Conservation (phyloP, 2,329 filamentous ascomycete genomes). For the Apiospora koreana region DNA sequence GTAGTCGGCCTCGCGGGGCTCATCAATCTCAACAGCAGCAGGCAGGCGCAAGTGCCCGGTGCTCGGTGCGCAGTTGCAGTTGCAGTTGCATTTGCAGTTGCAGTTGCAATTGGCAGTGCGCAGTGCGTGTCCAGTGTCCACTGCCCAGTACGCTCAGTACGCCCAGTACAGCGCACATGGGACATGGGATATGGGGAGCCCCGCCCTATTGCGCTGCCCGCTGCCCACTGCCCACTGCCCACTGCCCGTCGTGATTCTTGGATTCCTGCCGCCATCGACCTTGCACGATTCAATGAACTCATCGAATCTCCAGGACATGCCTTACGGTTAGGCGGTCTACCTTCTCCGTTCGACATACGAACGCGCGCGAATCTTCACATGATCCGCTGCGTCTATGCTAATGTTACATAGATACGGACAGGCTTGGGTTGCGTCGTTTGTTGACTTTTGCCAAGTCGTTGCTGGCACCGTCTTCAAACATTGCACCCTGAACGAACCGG, state of each 20-base stretch:
- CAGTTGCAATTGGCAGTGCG: too few species aligned
- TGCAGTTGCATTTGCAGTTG: too few species aligned
- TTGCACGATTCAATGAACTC: slow-evolving; percentile 4
- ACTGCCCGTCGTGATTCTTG: not conserved
- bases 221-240: too few species aligned
- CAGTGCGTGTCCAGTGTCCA: too few species aligned
- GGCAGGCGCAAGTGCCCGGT: too few species aligned
- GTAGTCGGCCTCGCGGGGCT: not conserved
- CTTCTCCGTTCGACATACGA: not conserved
- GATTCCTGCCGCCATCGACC: slow-evolving; percentile 3
- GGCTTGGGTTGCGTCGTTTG: not conserved
- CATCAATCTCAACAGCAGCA: not conserved
- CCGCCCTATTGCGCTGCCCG: not conserved
- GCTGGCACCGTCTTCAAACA: slow-evolving; percentile 7
- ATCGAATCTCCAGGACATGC: not conserved
- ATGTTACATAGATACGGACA: not conserved
- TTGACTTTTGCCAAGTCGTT: slow-evolving; percentile 7
- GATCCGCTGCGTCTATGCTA: not conserved
- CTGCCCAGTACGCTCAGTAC: too few species aligned
- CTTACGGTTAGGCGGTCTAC: not conserved
- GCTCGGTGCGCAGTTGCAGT: too few species aligned
- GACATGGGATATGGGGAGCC: too few species aligned
- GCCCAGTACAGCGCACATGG: slow-evolving; percentile 6
- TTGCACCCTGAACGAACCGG: not conserved
- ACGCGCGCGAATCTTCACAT: not conserved